Evolutionary conservation across 1,284 basidiomycete genomes (phyloP).

Genomic region (Sanghuangporus weigelae): DNA sequence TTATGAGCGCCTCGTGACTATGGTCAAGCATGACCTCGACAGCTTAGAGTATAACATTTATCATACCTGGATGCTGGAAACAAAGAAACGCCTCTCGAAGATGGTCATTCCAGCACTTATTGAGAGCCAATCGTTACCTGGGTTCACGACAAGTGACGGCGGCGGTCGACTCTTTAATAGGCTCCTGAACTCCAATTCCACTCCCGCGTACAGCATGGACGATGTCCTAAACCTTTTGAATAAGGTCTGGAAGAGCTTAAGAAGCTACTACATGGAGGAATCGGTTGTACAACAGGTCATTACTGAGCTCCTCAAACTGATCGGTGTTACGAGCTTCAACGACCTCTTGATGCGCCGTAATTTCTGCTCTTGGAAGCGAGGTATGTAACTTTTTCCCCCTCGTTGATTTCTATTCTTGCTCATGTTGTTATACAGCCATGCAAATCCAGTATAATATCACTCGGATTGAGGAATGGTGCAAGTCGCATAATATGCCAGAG

Average conservation of each 20-base stretch:
- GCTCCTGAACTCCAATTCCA: constrained; percentile 77
- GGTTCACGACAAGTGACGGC: constrained; percentile 95
- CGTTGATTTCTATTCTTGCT: neutral
- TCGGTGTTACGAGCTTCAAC: constrained; percentile 98
- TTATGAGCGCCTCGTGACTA: constrained; percentile 93
- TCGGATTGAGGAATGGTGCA: constrained; percentile 97
- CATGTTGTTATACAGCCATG: constrained; percentile 62
- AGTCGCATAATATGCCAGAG: constrained; percentile 98
- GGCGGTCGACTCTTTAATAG: constrained; percentile 92
- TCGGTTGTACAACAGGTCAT: constrained; percentile 96
- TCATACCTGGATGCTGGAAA: constrained; percentile 99
- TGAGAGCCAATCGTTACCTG: constrained; percentile 96
- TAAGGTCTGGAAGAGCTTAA: constrained; percentile 97
- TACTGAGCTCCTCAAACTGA: constrained; percentile 93
- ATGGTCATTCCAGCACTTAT: constrained; percentile 99
- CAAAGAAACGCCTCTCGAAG: constrained; percentile 94
- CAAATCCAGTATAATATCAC: constrained; percentile 99
- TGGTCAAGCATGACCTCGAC: constrained; percentile 98
- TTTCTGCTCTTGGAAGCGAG: constrained; percentile 99
- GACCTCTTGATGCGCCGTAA: constrained; percentile 98
- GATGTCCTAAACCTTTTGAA: constrained; percentile 96
- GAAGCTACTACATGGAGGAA: constrained; percentile 99
- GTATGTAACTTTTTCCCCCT: constrained; percentile 38
- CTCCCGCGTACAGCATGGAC: constrained; percentile 97
- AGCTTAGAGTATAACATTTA: constrained; percentile 99